Percentiles rank a stretch among this genome's conserved stretches.
Evolutionary conservation across 768 basidiomycete genomes (phyloP).

Genomic region (Rhodosporidiobolus odoratus): DNA sequence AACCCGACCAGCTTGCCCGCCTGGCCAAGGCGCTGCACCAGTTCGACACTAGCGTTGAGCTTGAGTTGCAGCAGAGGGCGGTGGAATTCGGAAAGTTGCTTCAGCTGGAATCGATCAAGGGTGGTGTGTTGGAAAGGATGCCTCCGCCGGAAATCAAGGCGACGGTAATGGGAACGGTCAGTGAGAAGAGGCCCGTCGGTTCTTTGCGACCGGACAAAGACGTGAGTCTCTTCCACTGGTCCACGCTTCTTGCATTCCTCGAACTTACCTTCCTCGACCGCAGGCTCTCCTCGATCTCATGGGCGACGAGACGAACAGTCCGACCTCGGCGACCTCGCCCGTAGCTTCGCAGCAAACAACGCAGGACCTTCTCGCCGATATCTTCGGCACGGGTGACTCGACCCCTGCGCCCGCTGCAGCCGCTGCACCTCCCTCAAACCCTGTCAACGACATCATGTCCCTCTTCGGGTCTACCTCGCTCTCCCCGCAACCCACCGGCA

Average conservation of each 20-base stretch:
- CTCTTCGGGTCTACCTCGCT: slow-evolving; percentile 61
- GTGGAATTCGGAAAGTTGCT: slow-evolving; percentile 90
- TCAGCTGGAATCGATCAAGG: slow-evolving; percentile 58
- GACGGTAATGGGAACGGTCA: slow-evolving; percentile 82
- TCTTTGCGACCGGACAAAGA: slow-evolving; percentile 74
- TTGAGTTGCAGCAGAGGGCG: slow-evolving; percentile 91
- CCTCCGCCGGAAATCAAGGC: slow-evolving; percentile 96
- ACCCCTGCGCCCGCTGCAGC: slow-evolving; percentile 47
- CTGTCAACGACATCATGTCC: slow-evolving; percentile 83
- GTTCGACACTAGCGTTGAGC: slow-evolving; percentile 79
- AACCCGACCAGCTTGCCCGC: slow-evolving; percentile 64
- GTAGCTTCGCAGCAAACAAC: slow-evolving; percentile 58
- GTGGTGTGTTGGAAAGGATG: slow-evolving; percentile 93
- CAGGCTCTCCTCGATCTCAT: slow-evolving; percentile 63
- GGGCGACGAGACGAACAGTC: slow-evolving; percentile 62
- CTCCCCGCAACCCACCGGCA: slow-evolving; percentile 28
- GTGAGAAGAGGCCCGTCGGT: slow-evolving; percentile 93
- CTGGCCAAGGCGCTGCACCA: slow-evolving; percentile 70
- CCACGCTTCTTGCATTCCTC: background rate
- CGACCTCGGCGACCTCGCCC: slow-evolving; percentile 49
- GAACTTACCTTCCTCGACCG: slow-evolving; percentile 7
- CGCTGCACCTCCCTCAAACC: slow-evolving; percentile 52
- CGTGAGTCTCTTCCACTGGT: slow-evolving; percentile 48
- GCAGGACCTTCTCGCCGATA: slow-evolving; percentile 84
- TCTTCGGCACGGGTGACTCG: slow-evolving; percentile 62